Evolutionary conservation across 257 asterid genomes (phyloP).

Genomic region (Forsythia viridissima): DNA sequence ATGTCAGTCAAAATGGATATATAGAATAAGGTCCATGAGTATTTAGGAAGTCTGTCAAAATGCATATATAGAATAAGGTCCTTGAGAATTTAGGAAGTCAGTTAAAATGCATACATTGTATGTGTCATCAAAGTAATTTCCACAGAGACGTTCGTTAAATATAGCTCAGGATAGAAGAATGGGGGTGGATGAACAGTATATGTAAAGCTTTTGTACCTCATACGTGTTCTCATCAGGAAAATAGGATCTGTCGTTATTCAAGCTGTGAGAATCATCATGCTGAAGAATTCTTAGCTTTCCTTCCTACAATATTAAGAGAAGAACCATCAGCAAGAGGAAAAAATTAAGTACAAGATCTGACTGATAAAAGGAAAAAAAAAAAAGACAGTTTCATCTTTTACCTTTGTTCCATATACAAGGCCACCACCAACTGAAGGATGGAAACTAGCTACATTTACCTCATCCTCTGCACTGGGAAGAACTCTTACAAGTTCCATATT

Average conservation of each 20-base stretch:
- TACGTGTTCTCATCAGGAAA: conserved; percentile 63
- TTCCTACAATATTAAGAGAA: conserved; percentile 60
- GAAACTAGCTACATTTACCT: conserved; percentile 96
- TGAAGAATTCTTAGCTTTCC: conserved; percentile 95
- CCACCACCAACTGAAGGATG: conserved; percentile 97
- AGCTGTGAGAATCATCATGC: conserved; percentile 57
- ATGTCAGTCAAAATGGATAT: not conserved
- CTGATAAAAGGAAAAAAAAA: not conserved
- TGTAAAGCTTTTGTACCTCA: conserved; percentile 54
- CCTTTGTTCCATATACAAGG: conserved; percentile 97
- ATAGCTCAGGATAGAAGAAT: not conserved
- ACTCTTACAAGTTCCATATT: conserved; percentile 98
- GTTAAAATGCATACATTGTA: not conserved
- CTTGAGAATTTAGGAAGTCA: not conserved
- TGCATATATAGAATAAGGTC: not conserved
- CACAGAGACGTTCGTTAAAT: not conserved
- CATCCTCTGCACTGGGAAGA: conserved; percentile 97
- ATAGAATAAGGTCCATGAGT: not conserved
- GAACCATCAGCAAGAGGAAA: not conserved
- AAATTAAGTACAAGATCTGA: not conserved
- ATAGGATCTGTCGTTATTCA: conserved; percentile 38
- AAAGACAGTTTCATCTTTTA: conserved; percentile 16
- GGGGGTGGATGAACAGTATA: conserved; percentile 9
- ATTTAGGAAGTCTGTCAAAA: not conserved
- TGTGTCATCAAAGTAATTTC: not conserved